Evolutionary conservation across 2,329 filamentous ascomycete species (phyloP).

Genomic region (Hymenotorrendiella dingleyae): DNA sequence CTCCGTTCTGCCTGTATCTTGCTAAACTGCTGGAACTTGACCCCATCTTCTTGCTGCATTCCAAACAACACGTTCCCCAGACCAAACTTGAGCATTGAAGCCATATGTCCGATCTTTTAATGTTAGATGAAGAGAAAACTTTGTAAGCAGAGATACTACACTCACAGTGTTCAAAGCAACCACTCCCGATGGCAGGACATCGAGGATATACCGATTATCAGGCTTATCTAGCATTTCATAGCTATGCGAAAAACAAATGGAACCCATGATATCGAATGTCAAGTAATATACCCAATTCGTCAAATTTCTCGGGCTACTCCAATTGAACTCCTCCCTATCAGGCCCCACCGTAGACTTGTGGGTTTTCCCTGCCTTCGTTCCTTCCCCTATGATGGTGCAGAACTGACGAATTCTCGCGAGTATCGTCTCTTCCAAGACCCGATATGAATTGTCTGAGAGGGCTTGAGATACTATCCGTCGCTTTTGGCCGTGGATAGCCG

Average conservation of each 20-base stretch:
- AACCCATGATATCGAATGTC: no score
- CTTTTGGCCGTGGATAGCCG: neutral
- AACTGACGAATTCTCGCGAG: neutral
- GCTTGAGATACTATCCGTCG: neutral
- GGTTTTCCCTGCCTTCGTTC: no score
- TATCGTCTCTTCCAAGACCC: no score
- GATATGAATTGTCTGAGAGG: neutral
- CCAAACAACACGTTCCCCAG: constrained; percentile 9
- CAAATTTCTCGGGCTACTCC: no score
- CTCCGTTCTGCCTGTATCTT: constrained; percentile 1
- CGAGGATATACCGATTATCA: no score
- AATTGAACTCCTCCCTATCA: no score
- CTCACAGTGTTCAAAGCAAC: no score
- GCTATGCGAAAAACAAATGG: no score
- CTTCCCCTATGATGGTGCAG: neutral
- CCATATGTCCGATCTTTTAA: constrained; percentile 10
- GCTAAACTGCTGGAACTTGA: neutral
- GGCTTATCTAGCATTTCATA: no score
- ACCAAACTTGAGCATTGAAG: constrained; percentile 11
- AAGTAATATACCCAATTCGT: no score
- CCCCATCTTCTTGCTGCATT: constrained; percentile 7
- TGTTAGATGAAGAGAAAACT: constrained; percentile 9
- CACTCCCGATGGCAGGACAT: no score
- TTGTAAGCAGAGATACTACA: neutral
- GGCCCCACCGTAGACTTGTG: no score